phyloP scores from a whole-genome alignment of 2,329 filamentous ascomycete genomes.

The Paraphaeosphaeria minitans region DNA sequence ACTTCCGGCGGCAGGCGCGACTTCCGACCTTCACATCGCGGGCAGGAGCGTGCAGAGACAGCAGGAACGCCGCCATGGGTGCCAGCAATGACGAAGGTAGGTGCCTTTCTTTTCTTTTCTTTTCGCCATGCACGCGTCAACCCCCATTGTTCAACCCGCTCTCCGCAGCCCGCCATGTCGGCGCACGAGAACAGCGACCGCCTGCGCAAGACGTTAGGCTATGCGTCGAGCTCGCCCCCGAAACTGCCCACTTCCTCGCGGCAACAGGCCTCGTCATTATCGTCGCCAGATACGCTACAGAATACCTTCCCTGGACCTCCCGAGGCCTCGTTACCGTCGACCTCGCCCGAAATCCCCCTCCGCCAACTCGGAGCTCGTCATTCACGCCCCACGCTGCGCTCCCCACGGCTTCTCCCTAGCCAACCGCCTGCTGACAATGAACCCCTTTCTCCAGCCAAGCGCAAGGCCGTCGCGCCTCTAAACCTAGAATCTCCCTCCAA shows the following conservation, averaged over 20 bases:
- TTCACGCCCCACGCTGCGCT: background rate
- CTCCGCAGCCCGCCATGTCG: conserved; percentile 2
- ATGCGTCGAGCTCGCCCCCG: conserved; percentile 1
- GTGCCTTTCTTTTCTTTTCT: conserved; percentile 19
- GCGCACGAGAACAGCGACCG: conserved; percentile 12
- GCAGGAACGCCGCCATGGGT: conserved; percentile 31
- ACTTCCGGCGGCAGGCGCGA: conserved; percentile 16
- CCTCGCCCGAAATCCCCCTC: conserved; percentile 24
- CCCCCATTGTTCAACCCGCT: background rate
- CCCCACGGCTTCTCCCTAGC: conserved; percentile 15
- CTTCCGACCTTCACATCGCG: conserved; percentile 13
- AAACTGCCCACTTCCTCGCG: background rate
- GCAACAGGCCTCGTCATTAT: background rate
- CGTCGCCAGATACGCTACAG: background rate
- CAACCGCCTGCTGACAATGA: conserved; percentile 21
- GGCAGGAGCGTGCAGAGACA: background rate
- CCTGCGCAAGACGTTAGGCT: conserved; percentile 15
- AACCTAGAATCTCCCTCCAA: conserved; percentile 66
- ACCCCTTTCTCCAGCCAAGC: conserved; percentile 58
- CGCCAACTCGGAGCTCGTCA: background rate
- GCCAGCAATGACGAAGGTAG: conserved; percentile 46
- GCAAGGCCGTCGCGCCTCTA: conserved; percentile 73
- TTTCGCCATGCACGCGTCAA: background rate
- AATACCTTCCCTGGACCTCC: background rate
- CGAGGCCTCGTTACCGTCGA: background rate